Conservation (phyloP, 305 asterid species). For the Fraxinus baroniana region DNA sequence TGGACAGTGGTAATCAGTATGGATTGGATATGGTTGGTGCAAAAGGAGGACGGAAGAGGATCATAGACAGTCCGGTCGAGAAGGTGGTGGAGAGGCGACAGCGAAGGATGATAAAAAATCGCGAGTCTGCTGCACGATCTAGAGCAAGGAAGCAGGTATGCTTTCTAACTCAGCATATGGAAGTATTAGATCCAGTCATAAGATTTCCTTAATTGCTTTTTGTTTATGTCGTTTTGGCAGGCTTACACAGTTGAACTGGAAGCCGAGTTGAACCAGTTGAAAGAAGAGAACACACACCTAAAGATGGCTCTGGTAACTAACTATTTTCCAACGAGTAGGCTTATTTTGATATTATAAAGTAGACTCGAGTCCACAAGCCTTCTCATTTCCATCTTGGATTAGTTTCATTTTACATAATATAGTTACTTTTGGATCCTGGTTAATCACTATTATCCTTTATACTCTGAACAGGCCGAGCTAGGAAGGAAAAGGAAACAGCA, state of each 20-base stretch:
- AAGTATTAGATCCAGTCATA: background rate
- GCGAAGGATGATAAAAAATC: constrained; percentile 78
- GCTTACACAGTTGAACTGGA: constrained; percentile 89
- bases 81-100: constrained; percentile 84
- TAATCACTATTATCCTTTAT: background rate
- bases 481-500: constrained; percentile 64
- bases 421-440: background rate
- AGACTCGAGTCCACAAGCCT: background rate
- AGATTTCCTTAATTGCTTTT: background rate
- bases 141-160: constrained; percentile 86
- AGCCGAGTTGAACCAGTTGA: constrained; percentile 74
- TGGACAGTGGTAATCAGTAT: constrained; percentile 41
- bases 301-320: constrained; percentile 58
- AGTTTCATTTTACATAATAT: background rate
- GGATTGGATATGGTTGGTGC: constrained; percentile 44
- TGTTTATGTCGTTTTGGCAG: constrained; percentile 25
- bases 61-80: constrained; percentile 61
- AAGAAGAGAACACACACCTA: constrained; percentile 74
- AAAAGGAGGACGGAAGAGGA: constrained; percentile 47
- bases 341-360: background rate
- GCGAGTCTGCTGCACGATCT: constrained; percentile 88
- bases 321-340: background rate
- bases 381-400: background rate
- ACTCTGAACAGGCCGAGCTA: constrained; percentile 43
- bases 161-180: background rate